Evolutionary conservation across 768 basidiomycete species (phyloP).

Genomic region (Podaxis pistillaris): DNA sequence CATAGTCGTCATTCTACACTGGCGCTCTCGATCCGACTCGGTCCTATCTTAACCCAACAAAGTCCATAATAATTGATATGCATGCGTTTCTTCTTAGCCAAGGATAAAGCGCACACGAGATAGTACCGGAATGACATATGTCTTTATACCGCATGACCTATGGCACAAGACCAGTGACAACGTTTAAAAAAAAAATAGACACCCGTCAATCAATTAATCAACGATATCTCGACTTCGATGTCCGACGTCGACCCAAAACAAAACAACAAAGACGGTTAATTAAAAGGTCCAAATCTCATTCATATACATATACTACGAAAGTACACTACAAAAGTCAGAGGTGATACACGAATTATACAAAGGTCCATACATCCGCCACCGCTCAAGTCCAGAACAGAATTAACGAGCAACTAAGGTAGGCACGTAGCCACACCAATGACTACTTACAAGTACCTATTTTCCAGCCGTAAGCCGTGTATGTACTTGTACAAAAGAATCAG

Average conservation of each 20-base stretch:
- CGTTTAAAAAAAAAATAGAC: neutral
- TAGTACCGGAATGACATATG: neutral
- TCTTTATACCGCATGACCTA: neutral
- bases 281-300: neutral
- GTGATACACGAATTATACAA: neutral
- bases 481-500: conserved; percentile 1
- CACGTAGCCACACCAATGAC: neutral
- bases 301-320: neutral
- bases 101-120: neutral
- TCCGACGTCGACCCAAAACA: neutral
- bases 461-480: conserved; percentile 3
- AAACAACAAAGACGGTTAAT: neutral
- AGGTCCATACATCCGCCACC: neutral
- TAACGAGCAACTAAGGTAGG: neutral
- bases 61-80: no score
- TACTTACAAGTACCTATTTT: neutral
- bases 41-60: no score
- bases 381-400: neutral
- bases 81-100: no score
- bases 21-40: no score
- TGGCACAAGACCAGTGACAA: neutral
- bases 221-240: neutral
- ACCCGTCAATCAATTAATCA: neutral
- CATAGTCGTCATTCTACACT: no score
- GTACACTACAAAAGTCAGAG: neutral